Conservation (phyloP, 2,329 filamentous ascomycete species). For the Aureobasidium sp. region DNA sequence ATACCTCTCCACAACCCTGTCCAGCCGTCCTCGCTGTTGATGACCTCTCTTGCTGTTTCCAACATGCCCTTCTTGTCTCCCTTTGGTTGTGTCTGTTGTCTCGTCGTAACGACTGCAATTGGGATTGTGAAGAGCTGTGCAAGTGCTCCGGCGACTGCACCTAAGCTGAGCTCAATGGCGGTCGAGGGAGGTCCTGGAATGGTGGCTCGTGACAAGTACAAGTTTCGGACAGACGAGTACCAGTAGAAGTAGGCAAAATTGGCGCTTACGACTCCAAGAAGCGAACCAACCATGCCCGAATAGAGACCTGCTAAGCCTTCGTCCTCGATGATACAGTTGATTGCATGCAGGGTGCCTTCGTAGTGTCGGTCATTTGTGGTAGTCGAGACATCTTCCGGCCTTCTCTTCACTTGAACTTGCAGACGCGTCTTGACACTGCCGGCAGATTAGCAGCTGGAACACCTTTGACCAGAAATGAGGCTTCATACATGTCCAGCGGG, state of each 20-base stretch:
- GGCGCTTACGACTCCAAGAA: constrained; percentile 89
- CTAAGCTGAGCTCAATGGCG: constrained; percentile 71
- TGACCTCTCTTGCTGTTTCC: constrained; percentile 80
- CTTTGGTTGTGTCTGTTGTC: constrained; percentile 88
- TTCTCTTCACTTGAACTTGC: constrained; percentile 79
- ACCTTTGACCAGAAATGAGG: neutral
- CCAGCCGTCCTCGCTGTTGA: constrained; percentile 83
- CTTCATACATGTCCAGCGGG: constrained; percentile 83
- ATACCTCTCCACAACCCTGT: constrained; percentile 87
- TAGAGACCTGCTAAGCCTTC: constrained; percentile 82
- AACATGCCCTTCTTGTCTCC: constrained; percentile 76
- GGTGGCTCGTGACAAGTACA: constrained; percentile 55
- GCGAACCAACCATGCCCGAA: constrained; percentile 73
- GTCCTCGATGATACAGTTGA: constrained; percentile 69
- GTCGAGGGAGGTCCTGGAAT: constrained; percentile 58
- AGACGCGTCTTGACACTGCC: constrained; percentile 89
- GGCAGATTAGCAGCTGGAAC: constrained; percentile 2
- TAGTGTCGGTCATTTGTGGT: constrained; percentile 62
- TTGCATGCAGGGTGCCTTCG: constrained; percentile 76
- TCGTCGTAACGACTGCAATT: constrained; percentile 87
- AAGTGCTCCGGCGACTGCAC: constrained; percentile 78
- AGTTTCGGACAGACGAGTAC: constrained; percentile 79
- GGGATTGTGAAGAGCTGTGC: constrained; percentile 96
- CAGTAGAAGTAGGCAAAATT: constrained; percentile 99
- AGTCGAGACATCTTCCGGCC: constrained; percentile 33